These are phyloP conservation scores for Cryptococcus hybrid DNA, from an alignment of 1,284 basidiomycete genomes.

Conservation along the genomic window DNA sequence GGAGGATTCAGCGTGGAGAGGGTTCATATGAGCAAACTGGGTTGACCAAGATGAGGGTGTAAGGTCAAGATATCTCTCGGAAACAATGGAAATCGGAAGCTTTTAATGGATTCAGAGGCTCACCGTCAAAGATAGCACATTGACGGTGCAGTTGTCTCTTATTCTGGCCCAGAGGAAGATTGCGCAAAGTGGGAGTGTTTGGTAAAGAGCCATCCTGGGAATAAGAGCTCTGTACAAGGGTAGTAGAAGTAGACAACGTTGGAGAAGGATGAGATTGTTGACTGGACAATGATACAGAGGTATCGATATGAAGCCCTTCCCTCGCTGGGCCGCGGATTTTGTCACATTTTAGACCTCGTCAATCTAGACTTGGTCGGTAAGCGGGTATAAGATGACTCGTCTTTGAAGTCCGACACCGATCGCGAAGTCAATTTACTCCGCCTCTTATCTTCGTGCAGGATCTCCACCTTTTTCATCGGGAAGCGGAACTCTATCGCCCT, in stretches of 20 bases:
- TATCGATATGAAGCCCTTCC: not conserved
- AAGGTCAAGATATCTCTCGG: not conserved
- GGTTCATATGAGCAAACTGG: not conserved
- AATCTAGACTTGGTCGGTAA: slow-evolving; percentile 3
- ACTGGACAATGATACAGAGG: not conserved
- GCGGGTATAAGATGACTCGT: slow-evolving; percentile 5
- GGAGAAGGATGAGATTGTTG: not conserved
- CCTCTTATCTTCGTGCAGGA: not conserved
- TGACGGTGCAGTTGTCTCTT: slow-evolving; percentile 10
- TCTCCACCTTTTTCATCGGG: not conserved
- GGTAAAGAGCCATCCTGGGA: not conserved
- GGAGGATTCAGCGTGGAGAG: not conserved
- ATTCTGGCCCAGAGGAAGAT: not conserved
- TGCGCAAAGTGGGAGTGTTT: not conserved
- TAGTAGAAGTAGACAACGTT: not conserved
- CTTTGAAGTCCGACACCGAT: not conserved
- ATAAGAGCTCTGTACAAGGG: not conserved
- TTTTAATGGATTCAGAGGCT: slow-evolving; percentile 7
- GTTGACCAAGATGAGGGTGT: not conserved
- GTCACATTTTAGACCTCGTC: not conserved
- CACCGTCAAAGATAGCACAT: slow-evolving; percentile 14
- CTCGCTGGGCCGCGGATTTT: not conserved
- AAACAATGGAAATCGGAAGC: not conserved
- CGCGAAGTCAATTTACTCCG: not conserved
- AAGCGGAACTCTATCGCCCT: not conserved